Conservation (phyloP, 106 monocot species). For the Dendrobium catenatum region DNA sequence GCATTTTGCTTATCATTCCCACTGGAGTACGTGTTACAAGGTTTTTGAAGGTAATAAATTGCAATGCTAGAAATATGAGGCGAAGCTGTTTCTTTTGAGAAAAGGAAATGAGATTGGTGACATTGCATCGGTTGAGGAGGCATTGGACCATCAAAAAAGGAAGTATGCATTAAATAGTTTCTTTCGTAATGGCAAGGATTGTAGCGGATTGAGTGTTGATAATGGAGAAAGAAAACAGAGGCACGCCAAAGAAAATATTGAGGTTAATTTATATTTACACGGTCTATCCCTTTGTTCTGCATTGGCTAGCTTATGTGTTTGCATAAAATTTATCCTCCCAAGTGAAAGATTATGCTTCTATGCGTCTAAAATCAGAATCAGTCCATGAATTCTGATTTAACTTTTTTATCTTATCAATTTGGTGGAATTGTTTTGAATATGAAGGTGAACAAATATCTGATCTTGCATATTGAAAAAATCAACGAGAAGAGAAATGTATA, state of each 20-base stretch:
- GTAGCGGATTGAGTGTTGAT: slow-evolving; percentile 7
- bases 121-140: slow-evolving; percentile 81
- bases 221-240: slow-evolving; percentile 43
- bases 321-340: neutral
- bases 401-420: neutral
- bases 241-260: slow-evolving; percentile 42
- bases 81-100: slow-evolving; percentile 66
- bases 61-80: slow-evolving; percentile 66
- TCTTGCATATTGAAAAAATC: neutral
- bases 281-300: neutral
- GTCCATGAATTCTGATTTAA: neutral
- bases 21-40: neutral
- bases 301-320: neutral
- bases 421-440: neutral
- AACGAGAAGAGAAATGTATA: neutral
- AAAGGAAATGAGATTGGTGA: slow-evolving; percentile 49
- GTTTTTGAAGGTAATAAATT: slow-evolving; percentile 1
- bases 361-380: neutral
- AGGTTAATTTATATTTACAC: slow-evolving; percentile 29
- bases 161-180: slow-evolving; percentile 70
- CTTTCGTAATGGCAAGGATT: slow-evolving; percentile 52
- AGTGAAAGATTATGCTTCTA: neutral
- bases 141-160: slow-evolving; percentile 59
- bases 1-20: neutral
- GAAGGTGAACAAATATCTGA: neutral